Conservation (phyloP, 768 basidiomycete genomes). For the Pleurotus djamor region DNA sequence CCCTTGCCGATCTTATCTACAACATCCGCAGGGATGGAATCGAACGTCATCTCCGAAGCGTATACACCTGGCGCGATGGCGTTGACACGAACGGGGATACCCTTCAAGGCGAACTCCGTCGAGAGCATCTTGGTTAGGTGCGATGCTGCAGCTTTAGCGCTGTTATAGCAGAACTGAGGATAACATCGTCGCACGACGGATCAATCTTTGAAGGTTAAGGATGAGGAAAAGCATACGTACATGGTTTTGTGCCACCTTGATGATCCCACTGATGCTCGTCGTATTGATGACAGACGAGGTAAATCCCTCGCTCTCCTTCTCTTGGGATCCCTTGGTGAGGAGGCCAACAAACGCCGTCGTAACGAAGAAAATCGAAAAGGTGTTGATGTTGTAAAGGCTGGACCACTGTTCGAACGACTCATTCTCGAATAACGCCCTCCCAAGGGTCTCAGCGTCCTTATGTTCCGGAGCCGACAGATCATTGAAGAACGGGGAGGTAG, state of each 20-base stretch:
- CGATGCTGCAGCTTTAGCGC: slow-evolving; percentile 73
- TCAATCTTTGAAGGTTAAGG: too few species aligned
- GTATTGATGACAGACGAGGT: slow-evolving; percentile 73
- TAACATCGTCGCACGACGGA: too few species aligned
- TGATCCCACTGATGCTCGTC: slow-evolving; percentile 73
- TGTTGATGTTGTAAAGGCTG: slow-evolving; percentile 62
- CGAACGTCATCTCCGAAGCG: slow-evolving; percentile 73
- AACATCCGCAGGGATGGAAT: slow-evolving; percentile 40
- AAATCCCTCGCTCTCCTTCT: slow-evolving; percentile 43
- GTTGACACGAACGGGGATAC: slow-evolving; percentile 68
- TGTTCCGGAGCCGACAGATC: slow-evolving; percentile 54
- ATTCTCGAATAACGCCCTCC: slow-evolving; percentile 67
- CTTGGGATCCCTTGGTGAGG: slow-evolving; percentile 68
- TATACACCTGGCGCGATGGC: slow-evolving; percentile 77
- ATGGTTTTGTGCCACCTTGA: slow-evolving; percentile 73
- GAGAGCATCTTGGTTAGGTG: slow-evolving; percentile 78
- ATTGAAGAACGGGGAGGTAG: slow-evolving; percentile 55
- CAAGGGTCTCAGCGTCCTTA: slow-evolving; percentile 62
- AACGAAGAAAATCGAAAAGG: slow-evolving; percentile 75
- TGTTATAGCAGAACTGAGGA: slow-evolving; percentile 76
- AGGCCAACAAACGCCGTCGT: slow-evolving; percentile 76
- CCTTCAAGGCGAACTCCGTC: slow-evolving; percentile 71
- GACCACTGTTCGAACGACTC: slow-evolving; percentile 66
- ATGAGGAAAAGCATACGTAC: slow-evolving; percentile 36
- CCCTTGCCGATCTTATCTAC: slow-evolving; percentile 59